These are phyloP conservation scores for Tolypocladium endophyticum DNA, from an alignment of 2,329 filamentous ascomycete genomes.

Conservation along the genomic window DNA sequence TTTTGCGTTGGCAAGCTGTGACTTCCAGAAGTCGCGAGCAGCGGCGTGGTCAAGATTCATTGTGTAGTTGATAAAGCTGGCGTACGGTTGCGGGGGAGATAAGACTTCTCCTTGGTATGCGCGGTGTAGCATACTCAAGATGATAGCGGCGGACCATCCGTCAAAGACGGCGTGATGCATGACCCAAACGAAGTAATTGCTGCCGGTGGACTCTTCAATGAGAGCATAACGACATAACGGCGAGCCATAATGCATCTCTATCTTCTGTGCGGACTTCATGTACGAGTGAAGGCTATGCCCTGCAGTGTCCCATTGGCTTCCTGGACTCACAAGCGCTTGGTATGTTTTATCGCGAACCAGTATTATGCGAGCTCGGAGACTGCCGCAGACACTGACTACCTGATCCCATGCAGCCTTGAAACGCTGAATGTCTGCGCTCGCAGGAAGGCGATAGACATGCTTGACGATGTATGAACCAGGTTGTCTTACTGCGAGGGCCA, in stretches of 20 bases:
- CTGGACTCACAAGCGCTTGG: not conserved
- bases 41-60: not conserved
- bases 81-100: not conserved
- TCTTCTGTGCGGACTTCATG: not conserved
- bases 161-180: constrained; percentile 13
- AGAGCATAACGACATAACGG: not conserved
- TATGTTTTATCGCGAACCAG: not conserved
- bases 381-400: not conserved
- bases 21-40: not conserved
- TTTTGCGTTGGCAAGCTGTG: not conserved
- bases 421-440: not conserved
- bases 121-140: not conserved
- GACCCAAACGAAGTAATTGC: constrained; percentile 6
- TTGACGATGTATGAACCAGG: not conserved
- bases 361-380: not conserved
- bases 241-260: not conserved
- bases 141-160: constrained; percentile 3
- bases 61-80: not conserved
- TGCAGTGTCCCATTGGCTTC: not conserved
- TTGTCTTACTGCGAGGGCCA: not conserved
- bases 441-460: not conserved
- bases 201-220: not conserved
- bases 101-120: not conserved
- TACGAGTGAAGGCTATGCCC: not conserved
- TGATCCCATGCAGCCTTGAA: not conserved